Conservation (phyloP, 768 basidiomycete genomes). For the Rhodotorula paludigena region DNA sequence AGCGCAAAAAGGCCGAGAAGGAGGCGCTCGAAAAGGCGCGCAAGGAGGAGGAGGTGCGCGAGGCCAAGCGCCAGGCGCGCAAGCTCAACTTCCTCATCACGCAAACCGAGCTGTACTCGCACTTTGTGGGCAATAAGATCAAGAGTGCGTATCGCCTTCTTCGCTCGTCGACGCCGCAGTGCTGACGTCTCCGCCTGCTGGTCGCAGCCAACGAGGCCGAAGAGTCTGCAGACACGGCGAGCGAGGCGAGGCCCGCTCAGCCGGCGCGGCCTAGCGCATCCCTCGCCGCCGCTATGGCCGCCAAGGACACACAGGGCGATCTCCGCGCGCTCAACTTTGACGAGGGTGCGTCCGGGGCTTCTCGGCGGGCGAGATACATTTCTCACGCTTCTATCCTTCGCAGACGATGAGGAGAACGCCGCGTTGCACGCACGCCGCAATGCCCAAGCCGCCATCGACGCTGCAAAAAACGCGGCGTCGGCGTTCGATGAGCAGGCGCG, state of each 20-base stretch:
- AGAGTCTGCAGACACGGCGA: slow-evolving; percentile 45
- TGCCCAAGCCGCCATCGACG: slow-evolving; percentile 78
- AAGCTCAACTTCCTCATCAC: slow-evolving; percentile 98
- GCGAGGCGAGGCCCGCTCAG: slow-evolving; percentile 10
- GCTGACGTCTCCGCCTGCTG: background rate
- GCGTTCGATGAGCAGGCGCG: slow-evolving; percentile 82
- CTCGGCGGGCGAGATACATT: no score
- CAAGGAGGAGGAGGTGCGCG: slow-evolving; percentile 86
- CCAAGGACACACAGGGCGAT: slow-evolving; percentile 50
- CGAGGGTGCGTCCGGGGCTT: slow-evolving; percentile 61
- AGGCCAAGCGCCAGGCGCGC: slow-evolving; percentile 85
- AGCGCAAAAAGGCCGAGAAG: slow-evolving; percentile 87
- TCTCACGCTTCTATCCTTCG: slow-evolving; percentile 14
- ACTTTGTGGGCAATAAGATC: slow-evolving; percentile 94
- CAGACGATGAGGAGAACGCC: slow-evolving; percentile 83
- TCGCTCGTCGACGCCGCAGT: background rate
- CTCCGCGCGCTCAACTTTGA: slow-evolving; percentile 83
- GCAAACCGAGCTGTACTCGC: slow-evolving; percentile 96
- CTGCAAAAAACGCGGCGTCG: slow-evolving; percentile 71
- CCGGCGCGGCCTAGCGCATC: slow-evolving; percentile 37
- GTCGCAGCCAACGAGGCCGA: slow-evolving; percentile 48
- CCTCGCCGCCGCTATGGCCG: slow-evolving; percentile 43
- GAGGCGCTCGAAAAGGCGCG: slow-evolving; percentile 82
- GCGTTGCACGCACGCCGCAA: slow-evolving; percentile 78
- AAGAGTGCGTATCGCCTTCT: slow-evolving; percentile 43